Base-by-base conservation (phyloP, 2,329 filamentous ascomycete species). In the Aspergillus sp. region DNA sequence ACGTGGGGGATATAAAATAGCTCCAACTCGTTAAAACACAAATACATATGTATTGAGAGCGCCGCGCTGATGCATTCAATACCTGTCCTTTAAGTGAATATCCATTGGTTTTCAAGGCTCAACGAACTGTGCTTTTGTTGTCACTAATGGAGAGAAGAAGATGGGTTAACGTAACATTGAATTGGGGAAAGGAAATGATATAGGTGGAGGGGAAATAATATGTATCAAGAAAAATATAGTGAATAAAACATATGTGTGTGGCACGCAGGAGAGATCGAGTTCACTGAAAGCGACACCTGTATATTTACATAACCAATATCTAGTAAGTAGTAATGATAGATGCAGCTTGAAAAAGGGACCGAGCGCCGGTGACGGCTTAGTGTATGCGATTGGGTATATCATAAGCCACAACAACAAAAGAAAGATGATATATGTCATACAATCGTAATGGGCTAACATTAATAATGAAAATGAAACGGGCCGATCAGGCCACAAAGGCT, bases 401-500 rank as follows among this genome's bases (percentile, higher is more conserved):
- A 56, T 43, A 50, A 55, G 39, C 56, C 52, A 39, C 30, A 48
- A 53, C 51, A 44, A 49, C 43, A 43, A 57, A 51, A 34, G 30
- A 48, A 47, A 41, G 44, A 32, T 45, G 26, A 38, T 39, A 45
- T 49, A 24, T 32, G 55, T 49, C 55, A 60, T 50, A 47, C 51
- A 45, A 39, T 60, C 58, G 53, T 57, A 43, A 54, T 51, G 24
- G 50, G 49, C 41, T 48, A 42, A 41, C 38, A 36, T 53, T 18
- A 54, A 18, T 48, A 32, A 49, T n/a, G 13, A 53, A 15, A 54
- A 43, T 51, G 36, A 24, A 48, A 44, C 26, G 18, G 38, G 24
- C 9, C 9, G 43, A 47, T 71, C 61, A 72, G 58, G 68, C 68
- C 58, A 65, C 67, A 52, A 71, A 71, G 42, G 63, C 61, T 64